These are phyloP conservation scores for Meira miltonrushii DNA, from an alignment of 1,284 basidiomycete species.

Conservation along the genomic window DNA sequence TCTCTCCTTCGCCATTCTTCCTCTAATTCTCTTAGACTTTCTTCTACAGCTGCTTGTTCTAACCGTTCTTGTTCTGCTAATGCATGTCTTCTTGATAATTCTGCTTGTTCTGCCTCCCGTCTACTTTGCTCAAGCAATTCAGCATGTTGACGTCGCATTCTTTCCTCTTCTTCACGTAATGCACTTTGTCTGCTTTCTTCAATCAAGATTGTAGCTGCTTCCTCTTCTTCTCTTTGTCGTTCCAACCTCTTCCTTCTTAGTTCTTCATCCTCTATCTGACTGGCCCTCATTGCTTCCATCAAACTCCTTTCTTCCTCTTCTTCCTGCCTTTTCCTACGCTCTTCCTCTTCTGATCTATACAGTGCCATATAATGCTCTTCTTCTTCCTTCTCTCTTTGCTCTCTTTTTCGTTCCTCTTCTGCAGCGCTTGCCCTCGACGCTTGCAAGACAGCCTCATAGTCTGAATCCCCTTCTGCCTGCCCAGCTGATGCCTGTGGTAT, in stretches of 20 bases:
- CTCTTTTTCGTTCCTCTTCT: conserved; percentile 7
- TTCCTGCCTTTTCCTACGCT: neutral
- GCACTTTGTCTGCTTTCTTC: conserved; percentile 8
- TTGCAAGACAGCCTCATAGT: conserved; percentile 8
- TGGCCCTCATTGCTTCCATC: conserved; percentile 10
- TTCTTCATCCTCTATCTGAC: conserved; percentile 11
- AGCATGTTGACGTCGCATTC: neutral
- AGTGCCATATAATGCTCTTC: conserved; percentile 4
- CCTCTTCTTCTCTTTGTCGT: conserved; percentile 9
- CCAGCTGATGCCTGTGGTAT: neutral
- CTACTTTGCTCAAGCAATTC: conserved; percentile 4
- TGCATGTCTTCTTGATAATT: neutral
- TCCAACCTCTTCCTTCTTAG: neutral
- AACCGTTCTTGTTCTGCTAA: conserved; percentile 2
- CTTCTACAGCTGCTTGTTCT: conserved; percentile 11
- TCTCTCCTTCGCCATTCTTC: conserved; percentile 10
- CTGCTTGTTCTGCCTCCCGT: conserved; percentile 7
- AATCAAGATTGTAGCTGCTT: neutral
- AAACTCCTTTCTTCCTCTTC: conserved; percentile 11
- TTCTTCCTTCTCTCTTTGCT: conserved; percentile 4
- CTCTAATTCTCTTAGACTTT: conserved; percentile 11
- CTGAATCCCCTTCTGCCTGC: neutral
- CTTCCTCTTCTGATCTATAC: conserved; percentile 8
- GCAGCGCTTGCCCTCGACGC: conserved; percentile 9
- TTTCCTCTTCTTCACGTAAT: conserved; percentile 5